phyloP scores from a whole-genome alignment of 169 alveolate species.

The Eimeria sp. region DNA sequence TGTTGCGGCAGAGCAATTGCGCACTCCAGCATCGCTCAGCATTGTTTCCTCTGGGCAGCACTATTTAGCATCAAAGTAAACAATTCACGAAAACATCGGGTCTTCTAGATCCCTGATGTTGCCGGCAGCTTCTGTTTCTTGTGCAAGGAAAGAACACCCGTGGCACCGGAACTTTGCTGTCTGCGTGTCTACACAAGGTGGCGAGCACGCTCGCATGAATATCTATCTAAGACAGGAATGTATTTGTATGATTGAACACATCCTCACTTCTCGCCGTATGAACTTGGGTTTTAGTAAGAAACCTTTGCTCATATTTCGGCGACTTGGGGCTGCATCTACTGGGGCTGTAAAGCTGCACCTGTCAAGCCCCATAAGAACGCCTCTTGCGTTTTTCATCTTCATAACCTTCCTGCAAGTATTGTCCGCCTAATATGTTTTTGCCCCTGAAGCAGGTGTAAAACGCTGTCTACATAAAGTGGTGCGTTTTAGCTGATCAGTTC shows the following conservation, averaged over 20 bases:
- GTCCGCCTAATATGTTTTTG: neutral
- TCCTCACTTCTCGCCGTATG: neutral
- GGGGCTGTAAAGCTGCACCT: slow-evolving; percentile 7
- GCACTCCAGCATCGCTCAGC: neutral
- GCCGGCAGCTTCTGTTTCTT: neutral
- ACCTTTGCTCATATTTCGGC: neutral
- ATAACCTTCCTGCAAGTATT: neutral
- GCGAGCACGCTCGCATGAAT: too few relatives aligned
- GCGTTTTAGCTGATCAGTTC: neutral
- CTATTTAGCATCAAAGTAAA: neutral
- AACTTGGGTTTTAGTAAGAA: neutral
- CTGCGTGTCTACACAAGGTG: too few relatives aligned
- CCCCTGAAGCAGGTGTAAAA: neutral
- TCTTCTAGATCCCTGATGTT: neutral
- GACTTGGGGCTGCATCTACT: slow-evolving; percentile 45
- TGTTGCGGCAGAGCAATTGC: neutral
- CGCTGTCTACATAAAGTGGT: neutral
- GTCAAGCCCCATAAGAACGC: neutral
- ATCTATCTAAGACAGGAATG: neutral
- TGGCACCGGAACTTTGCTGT: too few relatives aligned
- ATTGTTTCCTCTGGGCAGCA: neutral
- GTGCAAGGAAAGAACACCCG: neutral
- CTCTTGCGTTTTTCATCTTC: neutral
- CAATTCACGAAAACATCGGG: neutral
- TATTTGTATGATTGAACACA: neutral